Evolutionary conservation across 441 rosid species (phyloP).

Genomic region (Pelargonium cotyledonis): DNA sequence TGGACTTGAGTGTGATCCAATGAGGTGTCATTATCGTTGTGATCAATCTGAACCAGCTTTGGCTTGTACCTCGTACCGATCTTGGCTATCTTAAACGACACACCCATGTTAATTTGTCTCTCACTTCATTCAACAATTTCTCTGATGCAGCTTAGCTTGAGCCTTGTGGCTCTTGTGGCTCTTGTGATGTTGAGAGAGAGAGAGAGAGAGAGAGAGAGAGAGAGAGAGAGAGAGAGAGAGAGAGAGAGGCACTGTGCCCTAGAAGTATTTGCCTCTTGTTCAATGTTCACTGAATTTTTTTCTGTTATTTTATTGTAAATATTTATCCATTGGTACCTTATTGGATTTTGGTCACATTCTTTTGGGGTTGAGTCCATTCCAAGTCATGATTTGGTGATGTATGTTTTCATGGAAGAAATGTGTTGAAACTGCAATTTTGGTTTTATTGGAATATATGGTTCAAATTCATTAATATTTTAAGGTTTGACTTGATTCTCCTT

Average conservation of each 20-base stretch:
- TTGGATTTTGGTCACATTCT: too few species aligned
- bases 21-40: background rate
- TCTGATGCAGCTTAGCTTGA: background rate
- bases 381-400: too few species aligned
- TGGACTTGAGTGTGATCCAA: background rate
- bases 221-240: background rate
- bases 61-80: slow-evolving; percentile 21
- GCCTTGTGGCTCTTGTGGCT: background rate
- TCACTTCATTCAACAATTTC: slow-evolving; percentile 10
- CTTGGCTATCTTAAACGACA: slow-evolving; percentile 20
- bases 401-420: too few species aligned
- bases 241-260: slow-evolving; percentile 11
- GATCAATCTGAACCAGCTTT: slow-evolving; percentile 15
- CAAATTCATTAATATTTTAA: too few species aligned
- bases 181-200: background rate
- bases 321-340: too few species aligned
- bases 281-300: too few species aligned
- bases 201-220: background rate
- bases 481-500: too few species aligned
- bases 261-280: background rate
- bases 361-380: too few species aligned
- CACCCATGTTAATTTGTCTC: slow-evolving; percentile 16
- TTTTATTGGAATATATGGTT: too few species aligned
- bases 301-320: too few species aligned
- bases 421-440: too few species aligned